Base-by-base conservation (phyloP, 139 green algal species). In the Tetradesmus lagerheimii region DNA sequence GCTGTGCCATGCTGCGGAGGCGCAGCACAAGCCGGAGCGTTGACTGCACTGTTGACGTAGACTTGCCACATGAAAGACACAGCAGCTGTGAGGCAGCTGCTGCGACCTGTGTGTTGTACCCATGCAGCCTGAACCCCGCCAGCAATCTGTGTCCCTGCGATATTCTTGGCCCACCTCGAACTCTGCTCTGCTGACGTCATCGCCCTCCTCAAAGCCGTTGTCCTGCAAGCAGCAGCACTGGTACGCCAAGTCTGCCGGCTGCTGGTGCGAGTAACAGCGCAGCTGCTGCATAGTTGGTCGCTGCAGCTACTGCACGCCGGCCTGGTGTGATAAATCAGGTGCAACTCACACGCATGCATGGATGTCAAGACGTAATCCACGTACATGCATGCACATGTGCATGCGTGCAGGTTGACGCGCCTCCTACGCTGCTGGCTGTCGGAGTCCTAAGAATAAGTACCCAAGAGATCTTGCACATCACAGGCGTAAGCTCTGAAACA, bases 151-250 rank as follows among this genome's bases (percentile, higher is more conserved):
- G n/a, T n/a, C n/a, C n/a, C n/a, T n/a, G n/a, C n/a, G n/a, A n/a
- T n/a, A n/a, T n/a, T n/a, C n/a, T n/a, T n/a, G n/a, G 18, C 35
- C 23, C 83, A 80, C 86, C 50, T 90, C 86, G 71, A 86, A 85
- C 53, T 90, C 76, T 35, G 27, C 9, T 29, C 77, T 57, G 39
- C 38, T 79, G 37, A 86, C 43, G 0, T 53, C 35, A 25, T 90
- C 86, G 4, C 76, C 77, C 5, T 86, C 76, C 34, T 43, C 29
- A 35, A 82, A 89, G 43, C 85, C 85, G 38, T n/a, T 84, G n/a
- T 84, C 74, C 85, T 89, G 71, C 71, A 84, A 38, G 67, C 67
- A 78, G 25, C 67, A 76, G 5, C 5, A 38, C 31, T 23, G 20
- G 31, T 0, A 80, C 23, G 25, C 20, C 34, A 6, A 38, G 15